Percentiles rank a stretch among this genome's conserved stretches.
Evolutionary conservation across 345 rosid genomes (phyloP).

Genomic region (Bruguiera gymnorhiza): DNA sequence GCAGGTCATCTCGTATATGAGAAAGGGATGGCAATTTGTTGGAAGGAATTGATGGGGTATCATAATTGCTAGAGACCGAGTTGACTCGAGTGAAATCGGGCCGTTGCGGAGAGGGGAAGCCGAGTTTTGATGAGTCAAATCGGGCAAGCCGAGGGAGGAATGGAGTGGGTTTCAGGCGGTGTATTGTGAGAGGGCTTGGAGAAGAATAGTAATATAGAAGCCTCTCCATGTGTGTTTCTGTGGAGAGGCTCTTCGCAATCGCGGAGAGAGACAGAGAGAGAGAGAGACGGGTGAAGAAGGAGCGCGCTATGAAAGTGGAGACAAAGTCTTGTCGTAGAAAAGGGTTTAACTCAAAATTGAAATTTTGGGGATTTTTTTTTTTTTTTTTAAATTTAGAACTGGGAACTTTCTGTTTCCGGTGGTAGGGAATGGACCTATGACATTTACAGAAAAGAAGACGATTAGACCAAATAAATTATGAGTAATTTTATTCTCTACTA

Average conservation of each 20-base stretch:
- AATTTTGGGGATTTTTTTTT: background rate
- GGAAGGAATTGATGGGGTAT: constrained; percentile 22
- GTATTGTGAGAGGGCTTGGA: constrained; percentile 37
- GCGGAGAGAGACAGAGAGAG: background rate
- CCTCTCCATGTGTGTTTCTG: constrained; percentile 79
- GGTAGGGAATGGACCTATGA: no score
- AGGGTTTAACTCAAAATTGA: constrained; percentile 15
- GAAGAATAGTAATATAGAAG: constrained; percentile 61
- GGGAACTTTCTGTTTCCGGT: no score
- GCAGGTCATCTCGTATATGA: constrained; percentile 26
- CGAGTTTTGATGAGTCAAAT: constrained; percentile 35
- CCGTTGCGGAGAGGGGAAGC: constrained; percentile 22
- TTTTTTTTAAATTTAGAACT: no score
- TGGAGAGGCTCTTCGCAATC: constrained; percentile 15
- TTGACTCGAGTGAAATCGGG: constrained; percentile 41
- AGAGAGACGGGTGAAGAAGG: background rate
- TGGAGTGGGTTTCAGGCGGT: constrained; percentile 28
- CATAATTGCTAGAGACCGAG: constrained; percentile 38
- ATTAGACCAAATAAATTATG: no score
- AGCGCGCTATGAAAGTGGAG: constrained; percentile 9
- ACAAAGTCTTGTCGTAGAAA: constrained; percentile 26
- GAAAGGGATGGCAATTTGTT: constrained; percentile 17
- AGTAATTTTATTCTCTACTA: no score
- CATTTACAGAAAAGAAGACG: no score
- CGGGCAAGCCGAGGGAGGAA: constrained; percentile 40